Base-by-base conservation (phyloP, 2,329 filamentous ascomycete species). In the Chaetomiaceae sp. region DNA sequence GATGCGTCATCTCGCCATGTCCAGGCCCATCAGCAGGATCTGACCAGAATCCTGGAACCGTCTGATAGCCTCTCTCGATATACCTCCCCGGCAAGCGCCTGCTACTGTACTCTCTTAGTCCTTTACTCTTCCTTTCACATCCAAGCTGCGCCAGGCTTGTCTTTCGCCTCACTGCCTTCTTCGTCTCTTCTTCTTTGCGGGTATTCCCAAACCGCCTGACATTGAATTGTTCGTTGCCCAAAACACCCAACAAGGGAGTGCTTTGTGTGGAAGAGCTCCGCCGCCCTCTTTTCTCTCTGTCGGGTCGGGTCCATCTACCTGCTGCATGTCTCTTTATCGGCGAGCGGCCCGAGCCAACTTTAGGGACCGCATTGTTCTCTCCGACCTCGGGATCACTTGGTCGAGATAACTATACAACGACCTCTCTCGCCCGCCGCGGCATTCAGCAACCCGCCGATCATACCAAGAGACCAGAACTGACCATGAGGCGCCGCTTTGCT, bases 401-500 rank as follows among this genome's bases (percentile, higher is more conserved):
- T 19, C 13, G 43, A 31, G 34, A 46, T 41, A 48, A 38, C 25
- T 27, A 45, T 4, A 20, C 37, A 34, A 30, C 49, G 14, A 21
- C 34, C 8, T 10, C 25, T n/a, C 19, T n/a, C n/a, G n/a, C n/a
- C n/a, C 20, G 8, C 19, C 20, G 31, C n/a, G 13, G 31, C 25
- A 19, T 27, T 20, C 10, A 30, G 12, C 31, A 14, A 38, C 20
- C 31, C 17, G 19, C 4, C 23, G 19, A 44, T 9, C 1, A 34
- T 25, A 38, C 8, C 31, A 37, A 27, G 13, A 43, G n/a, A n/a
- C 5, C 14, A n/a, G 16, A 16, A 50, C 27, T 34, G 41, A 53
- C 23, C 39, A 62, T 73, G 68, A 54, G 58, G 51, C 51, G 59
- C 47, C 60, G 61, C 51, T 56, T 60, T 52, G 65, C 65, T 53